Evolutionary conservation across 2,329 filamentous ascomycete species (phyloP).

Genomic region (Emmonsiellopsis sp.): DNA sequence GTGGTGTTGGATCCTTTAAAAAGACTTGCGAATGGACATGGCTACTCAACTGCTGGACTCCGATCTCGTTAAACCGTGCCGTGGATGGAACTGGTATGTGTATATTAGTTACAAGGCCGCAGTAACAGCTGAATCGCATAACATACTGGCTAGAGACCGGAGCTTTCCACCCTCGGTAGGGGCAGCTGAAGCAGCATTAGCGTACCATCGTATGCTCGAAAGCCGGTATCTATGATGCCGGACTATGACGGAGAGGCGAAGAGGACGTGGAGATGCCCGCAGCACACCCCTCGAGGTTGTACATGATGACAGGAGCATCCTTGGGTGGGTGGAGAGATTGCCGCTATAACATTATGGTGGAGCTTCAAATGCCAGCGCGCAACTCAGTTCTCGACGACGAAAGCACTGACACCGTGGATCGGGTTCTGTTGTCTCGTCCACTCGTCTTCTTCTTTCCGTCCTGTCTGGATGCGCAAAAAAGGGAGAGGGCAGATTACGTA

Average conservation of each 20-base stretch:
- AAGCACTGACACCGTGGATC: neutral
- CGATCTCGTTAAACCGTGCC: constrained; percentile 81
- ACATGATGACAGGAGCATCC: constrained; percentile 3
- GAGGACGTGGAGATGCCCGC: neutral
- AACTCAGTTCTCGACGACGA: neutral
- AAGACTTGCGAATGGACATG: constrained; percentile 82
- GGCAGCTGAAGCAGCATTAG: neutral
- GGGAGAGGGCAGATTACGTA: neutral
- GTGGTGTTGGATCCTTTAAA: constrained; percentile 41
- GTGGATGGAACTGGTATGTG: constrained; percentile 30
- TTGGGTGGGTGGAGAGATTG: neutral
- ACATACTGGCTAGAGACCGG: neutral
- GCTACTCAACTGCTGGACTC: constrained; percentile 83
- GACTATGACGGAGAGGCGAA: neutral
- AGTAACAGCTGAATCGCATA: neutral
- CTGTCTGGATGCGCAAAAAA: neutral
- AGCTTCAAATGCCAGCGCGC: neutral
- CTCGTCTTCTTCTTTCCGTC: too few relatives aligned
- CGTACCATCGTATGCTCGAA: neutral
- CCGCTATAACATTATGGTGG: neutral
- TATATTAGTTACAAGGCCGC: neutral
- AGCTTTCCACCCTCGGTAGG: neutral
- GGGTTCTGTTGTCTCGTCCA: neutral
- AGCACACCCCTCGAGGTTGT: neutral
- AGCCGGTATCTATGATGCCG: neutral